Evolutionary conservation across 208 protist genomes (phyloP), one percentile per base, ranked within the genome.

Genomic region (Phytomonas serpens): DNA sequence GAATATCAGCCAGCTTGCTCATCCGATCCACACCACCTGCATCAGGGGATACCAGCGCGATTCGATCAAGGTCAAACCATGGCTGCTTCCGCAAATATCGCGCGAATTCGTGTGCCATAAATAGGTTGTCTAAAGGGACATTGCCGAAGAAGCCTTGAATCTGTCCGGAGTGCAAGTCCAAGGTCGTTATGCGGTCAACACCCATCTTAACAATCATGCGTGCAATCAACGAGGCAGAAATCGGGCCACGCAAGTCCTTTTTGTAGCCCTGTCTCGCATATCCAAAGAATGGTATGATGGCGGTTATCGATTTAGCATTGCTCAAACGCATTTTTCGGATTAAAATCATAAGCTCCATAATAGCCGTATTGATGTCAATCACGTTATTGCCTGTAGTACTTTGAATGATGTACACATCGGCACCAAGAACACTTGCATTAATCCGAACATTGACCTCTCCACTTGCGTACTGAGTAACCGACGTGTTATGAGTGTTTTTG

Each of bases 371-470:
- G 42, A 98, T 87, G 71, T 97, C 87, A 13, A 94, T 79, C 16
- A 93, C 70, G 61, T 87, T 82, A 71, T 98, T 98, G 61, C 91
- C 88, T 29, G 88, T 97, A 4, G 94, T 98, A 69, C 92, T 90
- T 77, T 99, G 96, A 68, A 99, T 97, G 64, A 99, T 98, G 81
- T 95, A 99, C 38, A 99, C 91, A 82, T 99, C 97, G 30, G 81
- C 84, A 32, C 97, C 97, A 66, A 98, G 87, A 40, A 99, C 94
- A 71, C 85, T 94, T 62, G 98, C 96, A 57, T 90, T 83, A 71
- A 98, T 97, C 62, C 97, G 88, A 47, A 98, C 87, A 72, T 86
- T 85, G 72, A 97, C 92, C 80, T 98, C 94, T 5, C 90, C 91
- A 79, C 86, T 95, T 1, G 85, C 84, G 77, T 92, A 96, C 71